phyloP scores from a whole-genome alignment of 495 filamentous ascomycete genomes.

The Cercophora sp. region DNA sequence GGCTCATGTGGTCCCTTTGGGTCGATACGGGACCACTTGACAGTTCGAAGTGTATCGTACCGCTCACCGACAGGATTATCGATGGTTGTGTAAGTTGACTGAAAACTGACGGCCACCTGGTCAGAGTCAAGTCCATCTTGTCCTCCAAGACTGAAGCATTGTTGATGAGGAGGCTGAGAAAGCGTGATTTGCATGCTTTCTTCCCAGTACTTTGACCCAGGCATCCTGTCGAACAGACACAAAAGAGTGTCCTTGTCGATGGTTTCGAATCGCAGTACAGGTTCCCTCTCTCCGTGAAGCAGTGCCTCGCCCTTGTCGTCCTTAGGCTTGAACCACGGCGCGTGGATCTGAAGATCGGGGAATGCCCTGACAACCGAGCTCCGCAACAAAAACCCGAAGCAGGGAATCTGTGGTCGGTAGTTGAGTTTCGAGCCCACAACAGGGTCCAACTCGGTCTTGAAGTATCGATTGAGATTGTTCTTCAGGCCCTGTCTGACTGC shows the following conservation, averaged over 20 bases:
- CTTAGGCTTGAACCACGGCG: neutral
- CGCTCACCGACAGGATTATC: neutral
- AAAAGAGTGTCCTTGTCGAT: slow-evolving; percentile 23
- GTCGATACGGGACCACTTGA: neutral
- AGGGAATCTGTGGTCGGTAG: slow-evolving; percentile 8
- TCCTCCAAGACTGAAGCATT: slow-evolving; percentile 25
- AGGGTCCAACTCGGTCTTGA: slow-evolving; percentile 5
- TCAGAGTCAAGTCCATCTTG: neutral
- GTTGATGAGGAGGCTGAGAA: slow-evolving; percentile 33
- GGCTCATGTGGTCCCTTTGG: neutral
- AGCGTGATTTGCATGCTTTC: slow-evolving; percentile 12
- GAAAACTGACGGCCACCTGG: neutral
- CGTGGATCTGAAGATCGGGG: slow-evolving; percentile 15
- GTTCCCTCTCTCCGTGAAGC: no score
- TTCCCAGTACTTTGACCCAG: neutral
- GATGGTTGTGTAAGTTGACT: neutral
- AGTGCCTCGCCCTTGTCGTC: neutral
- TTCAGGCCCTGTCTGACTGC: slow-evolving; percentile 32
- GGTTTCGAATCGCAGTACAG: slow-evolving; percentile 12
- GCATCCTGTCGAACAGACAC: slow-evolving; percentile 10
- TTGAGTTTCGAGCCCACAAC: slow-evolving; percentile 17
- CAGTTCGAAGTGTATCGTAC: neutral
- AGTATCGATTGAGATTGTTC: slow-evolving; percentile 24
- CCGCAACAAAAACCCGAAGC: slow-evolving; percentile 16
- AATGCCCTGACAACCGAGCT: slow-evolving; percentile 7